Evolutionary conservation across 257 asterid genomes (phyloP), one percentile per base, ranked within the genome.

Genomic region (Solanum tacnaense): DNA sequence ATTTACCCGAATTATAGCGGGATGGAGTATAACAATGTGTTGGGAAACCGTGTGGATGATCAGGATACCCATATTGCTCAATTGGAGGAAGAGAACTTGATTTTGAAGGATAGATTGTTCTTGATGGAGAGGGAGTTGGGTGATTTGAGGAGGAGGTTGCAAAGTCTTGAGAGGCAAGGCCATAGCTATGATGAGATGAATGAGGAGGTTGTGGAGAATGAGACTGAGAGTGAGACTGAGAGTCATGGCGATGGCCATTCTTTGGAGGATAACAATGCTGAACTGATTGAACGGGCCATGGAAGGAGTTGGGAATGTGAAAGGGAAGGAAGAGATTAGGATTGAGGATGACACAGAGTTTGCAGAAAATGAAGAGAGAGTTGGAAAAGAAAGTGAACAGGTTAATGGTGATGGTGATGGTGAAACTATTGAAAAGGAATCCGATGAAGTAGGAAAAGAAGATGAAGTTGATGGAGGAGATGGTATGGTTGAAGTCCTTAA

Each of bases 21-120:
- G 85, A 72, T 88, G 88, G 97, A 94, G 18, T 92, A 90, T 78
- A 94, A 89, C 58, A 95, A 92, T 84, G 91, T 93, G 49, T 89
- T 95, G 94, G 98, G 92, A 89, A 95, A 94, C 87, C 92, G 98
- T 4, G 96, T 95, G 35, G 98, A 95, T 88, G 98, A 95, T 91
- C 96, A 94, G 89, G 98, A 95, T 85, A 88, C 92, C 65, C 97
- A 95, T 84, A 95, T 95, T 87, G 95, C 96, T 25, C 98, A 95
- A 11, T 85, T 94, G 84, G 98, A 95, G 92, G 98, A 95, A 34
- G 98, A 95, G 88, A 95, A 95, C 44, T 85, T 95, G 90, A 90
- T 95, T 60, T 88, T 95, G 92, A 95, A 95, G 94, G 98, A 95
- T 88, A 93, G 98, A 83, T 87, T 95, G 92, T 95, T 94, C 91